Percentiles rank a stretch among this genome's conserved stretches.
phyloP scores from a whole-genome alignment of 1,139 yeast genomes.

The Yamadazyma atlantica region DNA sequence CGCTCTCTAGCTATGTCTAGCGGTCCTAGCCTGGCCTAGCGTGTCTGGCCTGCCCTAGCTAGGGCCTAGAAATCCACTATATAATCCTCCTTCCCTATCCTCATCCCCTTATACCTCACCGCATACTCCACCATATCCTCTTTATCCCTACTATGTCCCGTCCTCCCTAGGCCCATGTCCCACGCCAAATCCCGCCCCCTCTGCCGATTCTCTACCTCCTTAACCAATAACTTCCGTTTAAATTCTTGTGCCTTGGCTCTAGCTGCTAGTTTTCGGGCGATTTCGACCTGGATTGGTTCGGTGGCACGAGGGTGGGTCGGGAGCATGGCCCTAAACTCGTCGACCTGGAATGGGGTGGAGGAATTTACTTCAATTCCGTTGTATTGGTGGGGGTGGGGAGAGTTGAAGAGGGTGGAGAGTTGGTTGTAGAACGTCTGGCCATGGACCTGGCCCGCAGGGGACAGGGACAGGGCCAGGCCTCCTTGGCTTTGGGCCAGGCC shows the following conservation, averaged over 20 bases:
- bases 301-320: background rate
- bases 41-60: too few species aligned
- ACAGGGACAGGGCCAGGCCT: too few species aligned
- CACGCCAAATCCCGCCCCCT: too few species aligned
- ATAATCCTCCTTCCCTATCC: constrained; percentile 10
- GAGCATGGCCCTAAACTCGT: constrained; percentile 4
- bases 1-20: too few species aligned
- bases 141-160: background rate
- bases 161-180: constrained; percentile 10
- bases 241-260: constrained; percentile 4
- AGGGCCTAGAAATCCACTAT: constrained; percentile 3
- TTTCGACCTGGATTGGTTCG: background rate
- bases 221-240: constrained; percentile 8
- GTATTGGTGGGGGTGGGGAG: constrained; percentile 9
- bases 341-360: constrained; percentile 5
- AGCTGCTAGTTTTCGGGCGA: constrained; percentile 1
- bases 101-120: constrained; percentile 10
- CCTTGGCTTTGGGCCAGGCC: too few species aligned
- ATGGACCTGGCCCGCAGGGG: too few species aligned
- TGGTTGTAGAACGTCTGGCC: too few species aligned
- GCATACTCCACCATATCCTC: constrained; percentile 5
- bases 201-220: constrained; percentile 1
- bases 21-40: too few species aligned
- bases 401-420: too few species aligned
- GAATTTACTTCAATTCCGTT: constrained; percentile 9